These are phyloP conservation scores for Plasmodium vinckei DNA, from an alignment of 169 alveolate species.

Conservation along the genomic window DNA sequence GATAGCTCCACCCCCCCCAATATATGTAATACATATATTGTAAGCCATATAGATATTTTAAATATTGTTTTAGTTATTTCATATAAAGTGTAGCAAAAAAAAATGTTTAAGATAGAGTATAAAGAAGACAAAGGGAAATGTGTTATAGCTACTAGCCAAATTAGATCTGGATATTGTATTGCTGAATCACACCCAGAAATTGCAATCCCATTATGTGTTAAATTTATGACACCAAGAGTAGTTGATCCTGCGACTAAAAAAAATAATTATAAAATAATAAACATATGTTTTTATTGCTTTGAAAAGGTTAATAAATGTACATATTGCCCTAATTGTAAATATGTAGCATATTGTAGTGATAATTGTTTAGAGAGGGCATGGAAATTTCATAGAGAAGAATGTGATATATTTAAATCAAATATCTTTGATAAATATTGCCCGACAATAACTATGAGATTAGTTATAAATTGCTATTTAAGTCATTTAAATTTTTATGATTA, in stretches of 20 bases:
- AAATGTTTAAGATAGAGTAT: conserved; percentile 53
- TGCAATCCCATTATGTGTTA: conserved; percentile 48
- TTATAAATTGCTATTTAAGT: conserved; percentile 43
- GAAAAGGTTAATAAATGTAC: conserved; percentile 55
- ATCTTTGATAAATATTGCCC: conserved; percentile 68
- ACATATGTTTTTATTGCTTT: conserved; percentile 59
- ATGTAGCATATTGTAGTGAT: conserved; percentile 68
- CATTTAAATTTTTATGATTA: conserved; percentile 70
- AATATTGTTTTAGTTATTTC: too few species aligned
- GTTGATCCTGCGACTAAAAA: conserved; percentile 32
- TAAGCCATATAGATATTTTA: too few species aligned
- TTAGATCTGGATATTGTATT: conserved; percentile 62
- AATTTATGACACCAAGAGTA: conserved; percentile 64
- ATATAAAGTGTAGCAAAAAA: too few species aligned
- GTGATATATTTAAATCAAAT: conserved; percentile 52
- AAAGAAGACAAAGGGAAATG: conserved; percentile 60
- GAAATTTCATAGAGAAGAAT: conserved; percentile 73
- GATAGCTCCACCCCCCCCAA: too few species aligned
- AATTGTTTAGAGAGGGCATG: conserved; percentile 49
- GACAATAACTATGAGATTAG: conserved; percentile 60
- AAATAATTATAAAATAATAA: conserved; percentile 33
- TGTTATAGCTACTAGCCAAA: conserved; percentile 45
- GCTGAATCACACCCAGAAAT: conserved; percentile 66
- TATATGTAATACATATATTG: too few species aligned
- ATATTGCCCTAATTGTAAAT: conserved; percentile 66